These are phyloP conservation scores for Selaginella tamariscina DNA, from an alignment of 75 land plant species.

Conservation along the genomic window DNA sequence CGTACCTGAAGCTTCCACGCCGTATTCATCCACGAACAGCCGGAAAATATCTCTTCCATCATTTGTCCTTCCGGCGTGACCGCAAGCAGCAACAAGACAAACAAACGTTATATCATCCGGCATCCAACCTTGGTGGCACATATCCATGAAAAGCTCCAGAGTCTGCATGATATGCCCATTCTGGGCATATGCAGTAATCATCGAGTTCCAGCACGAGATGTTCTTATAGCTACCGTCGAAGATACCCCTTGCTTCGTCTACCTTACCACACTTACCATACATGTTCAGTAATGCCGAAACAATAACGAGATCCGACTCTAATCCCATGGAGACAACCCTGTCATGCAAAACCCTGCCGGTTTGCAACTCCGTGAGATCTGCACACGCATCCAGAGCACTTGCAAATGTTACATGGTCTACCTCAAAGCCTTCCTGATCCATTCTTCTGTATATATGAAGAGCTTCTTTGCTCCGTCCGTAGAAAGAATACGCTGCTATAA, in stretches of 20 bases:
- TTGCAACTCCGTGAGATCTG: neutral
- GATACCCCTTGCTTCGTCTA: neutral
- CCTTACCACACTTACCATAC: constrained; percentile 4
- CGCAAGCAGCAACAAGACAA: neutral
- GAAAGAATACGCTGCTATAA: neutral
- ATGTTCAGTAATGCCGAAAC: neutral
- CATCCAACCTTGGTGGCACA: neutral
- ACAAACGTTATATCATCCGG: neutral
- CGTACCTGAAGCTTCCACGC: neutral
- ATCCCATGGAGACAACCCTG: neutral
- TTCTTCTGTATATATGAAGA: neutral
- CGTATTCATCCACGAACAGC: neutral
- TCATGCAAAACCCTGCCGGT: neutral
- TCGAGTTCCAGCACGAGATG: neutral
- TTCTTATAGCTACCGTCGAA: neutral
- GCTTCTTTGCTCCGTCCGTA: neutral
- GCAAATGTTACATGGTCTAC: neutral
- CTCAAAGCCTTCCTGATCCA: neutral
- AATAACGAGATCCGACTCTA: neutral
- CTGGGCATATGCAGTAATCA: constrained; percentile 6
- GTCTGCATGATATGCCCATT: constrained; percentile 2
- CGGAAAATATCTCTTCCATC: neutral
- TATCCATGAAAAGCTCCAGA: neutral
- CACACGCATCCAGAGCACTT: neutral
- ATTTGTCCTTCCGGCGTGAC: neutral